These are phyloP conservation scores for Fusarium tjaetaba DNA, from an alignment of 2,329 filamentous ascomycete species.

Conservation along the genomic window DNA sequence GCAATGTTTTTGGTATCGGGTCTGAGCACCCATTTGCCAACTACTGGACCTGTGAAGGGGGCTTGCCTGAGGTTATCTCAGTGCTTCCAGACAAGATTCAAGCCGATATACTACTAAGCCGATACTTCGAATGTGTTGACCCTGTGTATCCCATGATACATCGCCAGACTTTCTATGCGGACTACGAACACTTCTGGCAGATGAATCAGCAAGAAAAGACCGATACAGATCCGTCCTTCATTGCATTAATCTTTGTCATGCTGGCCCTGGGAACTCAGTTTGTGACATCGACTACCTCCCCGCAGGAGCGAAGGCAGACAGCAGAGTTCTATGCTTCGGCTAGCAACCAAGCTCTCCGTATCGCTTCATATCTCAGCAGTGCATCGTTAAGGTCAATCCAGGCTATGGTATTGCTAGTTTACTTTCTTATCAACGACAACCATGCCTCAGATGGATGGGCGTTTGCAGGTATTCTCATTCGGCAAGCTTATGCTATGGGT, in stretches of 20 bases:
- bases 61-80: conserved; percentile 77
- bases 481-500: conserved; percentile 84
- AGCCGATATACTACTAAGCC: conserved; percentile 73
- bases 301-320: conserved; percentile 74
- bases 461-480: conserved; percentile 79
- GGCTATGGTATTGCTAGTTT: conserved; percentile 82
- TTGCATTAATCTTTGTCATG: conserved; percentile 80
- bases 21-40: conserved; percentile 83
- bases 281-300: conserved; percentile 64
- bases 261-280: conserved; percentile 84
- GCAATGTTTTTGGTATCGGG: conserved; percentile 83
- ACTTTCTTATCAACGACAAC: conserved; percentile 88
- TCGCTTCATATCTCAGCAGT: conserved; percentile 80
- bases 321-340: conserved; percentile 86
- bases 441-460: conserved; percentile 86
- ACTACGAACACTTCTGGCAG: conserved; percentile 83
- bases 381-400: conserved; percentile 79
- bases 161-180: conserved; percentile 77
- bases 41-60: conserved; percentile 84
- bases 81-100: conserved; percentile 81
- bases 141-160: conserved; percentile 85
- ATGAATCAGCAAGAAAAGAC: conserved; percentile 66
- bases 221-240: conserved; percentile 71
- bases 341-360: conserved; percentile 78
- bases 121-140: conserved; percentile 78